These are phyloP conservation scores for Xylaria sp. DNA, from an alignment of 2,329 filamentous ascomycete genomes.

Conservation along the genomic window DNA sequence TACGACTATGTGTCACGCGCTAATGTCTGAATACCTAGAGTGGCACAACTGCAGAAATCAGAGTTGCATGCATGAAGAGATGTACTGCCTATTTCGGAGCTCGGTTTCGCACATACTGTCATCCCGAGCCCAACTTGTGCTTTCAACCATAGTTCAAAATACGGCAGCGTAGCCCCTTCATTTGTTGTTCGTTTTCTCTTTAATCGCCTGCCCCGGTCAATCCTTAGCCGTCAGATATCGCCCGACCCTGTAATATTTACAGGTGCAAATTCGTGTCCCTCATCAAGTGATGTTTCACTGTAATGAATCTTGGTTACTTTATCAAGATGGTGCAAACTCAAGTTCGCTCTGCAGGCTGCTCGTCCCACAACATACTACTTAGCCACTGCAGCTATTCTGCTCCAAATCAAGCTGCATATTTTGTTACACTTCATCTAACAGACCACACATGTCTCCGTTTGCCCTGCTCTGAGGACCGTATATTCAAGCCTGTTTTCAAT, in stretches of 20 bases:
- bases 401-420: not conserved
- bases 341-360: not conserved
- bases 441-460: not conserved
- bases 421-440: not conserved
- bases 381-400: not conserved
- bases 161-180: not conserved
- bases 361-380: not conserved
- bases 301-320: not conserved
- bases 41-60: conserved; percentile 23
- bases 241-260: not conserved
- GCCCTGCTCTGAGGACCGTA: not conserved
- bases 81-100: conserved; percentile 9
- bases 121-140: conserved; percentile 10
- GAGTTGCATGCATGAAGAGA: conserved; percentile 27
- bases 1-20: conserved; percentile 29
- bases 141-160: not conserved
- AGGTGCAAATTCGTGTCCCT: not conserved
- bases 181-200: not conserved
- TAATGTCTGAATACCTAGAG: conserved; percentile 18
- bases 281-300: conserved; percentile 1
- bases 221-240: not conserved
- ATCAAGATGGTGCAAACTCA: not conserved
- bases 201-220: not conserved
- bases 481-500: not conserved
- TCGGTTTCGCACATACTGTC: conserved; percentile 1